Base-by-base conservation (phyloP, 305 asterid species). In the Fraxinus floribunda region DNA sequence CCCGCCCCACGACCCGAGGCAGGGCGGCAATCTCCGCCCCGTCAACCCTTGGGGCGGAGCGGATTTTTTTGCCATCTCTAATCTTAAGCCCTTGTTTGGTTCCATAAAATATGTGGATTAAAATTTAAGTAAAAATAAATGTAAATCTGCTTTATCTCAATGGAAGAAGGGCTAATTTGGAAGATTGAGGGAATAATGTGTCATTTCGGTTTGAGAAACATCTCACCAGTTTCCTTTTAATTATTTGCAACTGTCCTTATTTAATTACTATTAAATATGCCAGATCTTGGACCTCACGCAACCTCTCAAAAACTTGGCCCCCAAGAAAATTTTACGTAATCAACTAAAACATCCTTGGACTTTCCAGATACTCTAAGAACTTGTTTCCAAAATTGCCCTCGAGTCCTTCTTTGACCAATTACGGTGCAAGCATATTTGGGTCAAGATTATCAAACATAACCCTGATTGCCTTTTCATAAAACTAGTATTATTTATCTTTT, bases 291-390 rank as follows among this genome's bases (percentile, higher is more conserved):
- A 64, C 24, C 36, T 24, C 75, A 79, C 85, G 85, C 85, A 83
- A 74, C 70, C 26, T 52, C 20, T 2, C 29, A 2, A 22, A 11
- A 1, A 82, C 90, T 89, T 89, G 85, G 8, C 83, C 85, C 76
- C 86, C 92, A 87, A 89, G 92, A 86, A 86, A 86, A 29, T 3
- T 4, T 5, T 71, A 13, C 18, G 6, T 46, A 13, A 46, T 18
- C 60, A 3, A 13, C 38, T 36, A 34, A 20, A 74, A 26, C 32
- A 24, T 75, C 46, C 11, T 35, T 0, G 36, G 11, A 5, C 3
- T 2, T 24, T 34, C 30, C 10, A 7, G 3, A 32, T 4, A 30
- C 36, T 8, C 32, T 62, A 22, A 34, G 3, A 57, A 8, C 1
- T 8, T 32, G 16, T 66, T 30, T 52, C 81, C 20, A 73, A 29